Evolutionary conservation across 306 rosid genomes (phyloP).

Genomic region (Medicago arabica): DNA sequence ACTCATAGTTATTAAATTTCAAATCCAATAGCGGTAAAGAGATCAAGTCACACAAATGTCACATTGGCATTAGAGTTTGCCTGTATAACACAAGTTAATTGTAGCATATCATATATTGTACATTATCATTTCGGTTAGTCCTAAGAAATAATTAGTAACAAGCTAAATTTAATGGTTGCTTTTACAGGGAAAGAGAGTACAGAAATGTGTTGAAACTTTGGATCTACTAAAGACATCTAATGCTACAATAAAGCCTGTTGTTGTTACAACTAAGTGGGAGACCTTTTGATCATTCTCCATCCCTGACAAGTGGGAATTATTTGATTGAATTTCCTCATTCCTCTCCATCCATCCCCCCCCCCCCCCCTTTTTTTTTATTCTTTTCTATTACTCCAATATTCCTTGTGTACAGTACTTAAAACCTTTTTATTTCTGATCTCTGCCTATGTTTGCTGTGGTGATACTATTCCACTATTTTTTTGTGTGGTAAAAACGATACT

Average conservation of each 20-base stretch:
- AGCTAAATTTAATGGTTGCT: constrained; percentile 12
- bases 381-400: neutral
- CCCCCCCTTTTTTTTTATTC: neutral
- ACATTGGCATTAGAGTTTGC: too few relatives aligned
- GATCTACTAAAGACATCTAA: constrained; percentile 69
- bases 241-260: constrained; percentile 60
- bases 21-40: too few relatives aligned
- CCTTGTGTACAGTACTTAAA: constrained; percentile 20
- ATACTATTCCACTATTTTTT: neutral
- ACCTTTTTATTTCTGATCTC: constrained; percentile 8
- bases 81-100: too few relatives aligned
- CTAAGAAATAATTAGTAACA: neutral
- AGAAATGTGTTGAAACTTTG: constrained; percentile 75
- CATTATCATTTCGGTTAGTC: neutral
- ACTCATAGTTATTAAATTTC: too few relatives aligned
- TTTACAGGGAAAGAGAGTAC: constrained; percentile 78
- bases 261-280: constrained; percentile 87
- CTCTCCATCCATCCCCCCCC: neutral
- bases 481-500: constrained; percentile 19
- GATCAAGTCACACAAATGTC: too few relatives aligned
- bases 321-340: constrained; percentile 34
- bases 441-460: constrained; percentile 32
- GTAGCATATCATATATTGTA: too few relatives aligned
- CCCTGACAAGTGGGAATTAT: constrained; percentile 45
- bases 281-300: constrained; percentile 59